Evolutionary conservation across 129 eudicot genomes (phyloP).

Genomic region (Escallonia rubra): DNA sequence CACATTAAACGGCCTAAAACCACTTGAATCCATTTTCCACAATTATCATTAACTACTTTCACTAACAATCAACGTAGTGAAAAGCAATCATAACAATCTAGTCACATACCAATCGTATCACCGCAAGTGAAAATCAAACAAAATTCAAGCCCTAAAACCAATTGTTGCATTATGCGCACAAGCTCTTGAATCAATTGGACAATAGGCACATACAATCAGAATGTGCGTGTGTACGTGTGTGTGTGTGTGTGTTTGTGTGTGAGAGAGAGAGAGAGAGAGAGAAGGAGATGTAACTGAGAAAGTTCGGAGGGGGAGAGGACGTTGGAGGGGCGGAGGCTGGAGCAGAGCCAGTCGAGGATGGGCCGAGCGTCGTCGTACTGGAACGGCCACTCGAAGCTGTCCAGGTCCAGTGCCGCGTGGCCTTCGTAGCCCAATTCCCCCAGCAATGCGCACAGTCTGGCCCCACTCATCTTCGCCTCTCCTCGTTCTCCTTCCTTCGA

Average conservation of each 20-base stretch:
- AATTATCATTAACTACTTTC: too few relatives aligned
- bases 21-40: too few relatives aligned
- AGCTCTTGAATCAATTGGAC: background rate
- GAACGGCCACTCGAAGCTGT: constrained; percentile 98
- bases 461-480: constrained; percentile 62
- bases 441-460: constrained; percentile 53
- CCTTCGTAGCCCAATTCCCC: constrained; percentile 89
- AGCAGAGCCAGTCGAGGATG: constrained; percentile 92
- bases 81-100: too few relatives aligned
- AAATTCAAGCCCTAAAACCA: background rate
- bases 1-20: too few relatives aligned
- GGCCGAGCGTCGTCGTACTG: constrained; percentile 97
- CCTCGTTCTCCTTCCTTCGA: background rate
- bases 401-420: constrained; percentile 65
- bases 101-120: too few relatives aligned
- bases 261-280: background rate
- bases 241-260: background rate
- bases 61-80: too few relatives aligned
- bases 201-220: background rate
- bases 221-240: background rate
- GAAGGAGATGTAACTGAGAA: constrained; percentile 45
- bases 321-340: constrained; percentile 93
- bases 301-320: constrained; percentile 84
- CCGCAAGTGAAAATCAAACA: too few relatives aligned
- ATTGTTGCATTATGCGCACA: too few relatives aligned